A percentile compares a stretch with the other conserved stretches of the same genome.
phyloP scores from a whole-genome alignment of 2,329 filamentous ascomycete genomes.

The Peltaster fructicola region DNA sequence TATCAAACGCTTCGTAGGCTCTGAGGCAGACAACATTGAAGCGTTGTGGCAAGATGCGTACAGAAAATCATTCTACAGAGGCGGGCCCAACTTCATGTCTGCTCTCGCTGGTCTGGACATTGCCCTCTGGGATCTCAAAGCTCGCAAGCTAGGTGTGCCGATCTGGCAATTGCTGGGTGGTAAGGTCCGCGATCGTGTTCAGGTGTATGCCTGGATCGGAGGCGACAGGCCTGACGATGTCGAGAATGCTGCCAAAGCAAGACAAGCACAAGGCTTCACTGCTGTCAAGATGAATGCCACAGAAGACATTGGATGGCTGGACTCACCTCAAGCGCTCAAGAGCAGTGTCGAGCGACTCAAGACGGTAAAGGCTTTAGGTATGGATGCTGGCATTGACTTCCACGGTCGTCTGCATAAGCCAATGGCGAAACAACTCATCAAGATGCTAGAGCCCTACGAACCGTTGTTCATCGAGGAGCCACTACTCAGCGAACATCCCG shows the following conservation, averaged over 20 bases:
- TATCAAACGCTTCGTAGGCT: constrained; percentile 41
- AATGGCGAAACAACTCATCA: constrained; percentile 59
- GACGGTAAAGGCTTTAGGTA: constrained; percentile 47
- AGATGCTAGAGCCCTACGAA: constrained; percentile 43
- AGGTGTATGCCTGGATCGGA: constrained; percentile 62
- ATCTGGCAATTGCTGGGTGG: constrained; percentile 58
- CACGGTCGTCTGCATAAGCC: constrained; percentile 59
- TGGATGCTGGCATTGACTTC: constrained; percentile 60
- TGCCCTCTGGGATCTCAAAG: constrained; percentile 63
- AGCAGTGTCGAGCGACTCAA: constrained; percentile 48
- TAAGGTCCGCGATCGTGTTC: constrained; percentile 49
- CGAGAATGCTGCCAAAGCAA: constrained; percentile 27
- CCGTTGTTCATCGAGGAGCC: constrained; percentile 61
- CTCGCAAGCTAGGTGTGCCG: constrained; percentile 43
- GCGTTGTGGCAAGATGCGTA: constrained; percentile 61
- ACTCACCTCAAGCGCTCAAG: constrained; percentile 47
- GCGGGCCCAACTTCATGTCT: constrained; percentile 62
- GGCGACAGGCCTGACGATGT: constrained; percentile 52
- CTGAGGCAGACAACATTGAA: constrained; percentile 60
- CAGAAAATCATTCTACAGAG: constrained; percentile 45
- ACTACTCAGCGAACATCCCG: constrained; percentile 48
- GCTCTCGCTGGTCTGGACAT: constrained; percentile 61
- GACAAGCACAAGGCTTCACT: constrained; percentile 43
- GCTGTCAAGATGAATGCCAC: constrained; percentile 65
- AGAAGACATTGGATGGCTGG: constrained; percentile 56